Percentiles rank a stretch among this genome's conserved stretches.
Evolutionary conservation across 768 basidiomycete genomes (phyloP).

Genomic region (Trametes sanguinea): DNA sequence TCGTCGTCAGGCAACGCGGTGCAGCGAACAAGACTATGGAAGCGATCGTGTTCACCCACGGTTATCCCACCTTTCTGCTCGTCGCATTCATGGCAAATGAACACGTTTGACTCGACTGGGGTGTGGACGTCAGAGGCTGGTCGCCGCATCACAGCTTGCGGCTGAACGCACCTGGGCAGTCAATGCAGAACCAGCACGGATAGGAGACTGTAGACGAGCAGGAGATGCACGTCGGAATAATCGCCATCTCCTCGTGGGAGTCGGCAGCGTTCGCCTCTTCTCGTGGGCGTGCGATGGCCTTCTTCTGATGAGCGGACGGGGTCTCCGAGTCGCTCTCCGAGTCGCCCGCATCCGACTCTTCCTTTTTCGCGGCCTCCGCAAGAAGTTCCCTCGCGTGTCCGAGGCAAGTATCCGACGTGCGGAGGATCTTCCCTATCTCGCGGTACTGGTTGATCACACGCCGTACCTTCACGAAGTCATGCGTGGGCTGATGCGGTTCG

Average conservation of each 20-base stretch:
- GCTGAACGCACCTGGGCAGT: slow-evolving; percentile 4
- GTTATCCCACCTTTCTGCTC: slow-evolving; percentile 6
- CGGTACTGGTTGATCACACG: slow-evolving; percentile 17
- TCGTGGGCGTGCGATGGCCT: background rate
- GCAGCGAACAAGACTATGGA: slow-evolving; percentile 17
- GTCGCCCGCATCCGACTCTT: too few relatives aligned
- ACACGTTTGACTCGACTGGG: slow-evolving; percentile 6
- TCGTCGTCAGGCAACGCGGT: background rate
- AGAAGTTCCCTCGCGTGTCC: slow-evolving; percentile 7
- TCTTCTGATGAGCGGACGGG: background rate
- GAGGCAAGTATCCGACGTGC: slow-evolving; percentile 1
- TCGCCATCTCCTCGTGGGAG: too few relatives aligned
- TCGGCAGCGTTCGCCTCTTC: background rate
- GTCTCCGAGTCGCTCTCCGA: background rate
- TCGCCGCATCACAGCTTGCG: background rate
- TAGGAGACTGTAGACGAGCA: background rate
- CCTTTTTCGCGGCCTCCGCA: background rate
- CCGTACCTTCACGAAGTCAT: slow-evolving; percentile 26
- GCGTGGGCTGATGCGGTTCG: slow-evolving; percentile 17
- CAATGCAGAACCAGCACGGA: slow-evolving; percentile 19
- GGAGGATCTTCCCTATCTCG: slow-evolving; percentile 18
- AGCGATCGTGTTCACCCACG: background rate
- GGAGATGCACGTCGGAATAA: slow-evolving; percentile 12
- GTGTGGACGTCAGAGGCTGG: background rate
- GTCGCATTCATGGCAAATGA: slow-evolving; percentile 12